phyloP scores from a whole-genome alignment of 2,329 filamentous ascomycete genomes.

The Xylaria sp. region DNA sequence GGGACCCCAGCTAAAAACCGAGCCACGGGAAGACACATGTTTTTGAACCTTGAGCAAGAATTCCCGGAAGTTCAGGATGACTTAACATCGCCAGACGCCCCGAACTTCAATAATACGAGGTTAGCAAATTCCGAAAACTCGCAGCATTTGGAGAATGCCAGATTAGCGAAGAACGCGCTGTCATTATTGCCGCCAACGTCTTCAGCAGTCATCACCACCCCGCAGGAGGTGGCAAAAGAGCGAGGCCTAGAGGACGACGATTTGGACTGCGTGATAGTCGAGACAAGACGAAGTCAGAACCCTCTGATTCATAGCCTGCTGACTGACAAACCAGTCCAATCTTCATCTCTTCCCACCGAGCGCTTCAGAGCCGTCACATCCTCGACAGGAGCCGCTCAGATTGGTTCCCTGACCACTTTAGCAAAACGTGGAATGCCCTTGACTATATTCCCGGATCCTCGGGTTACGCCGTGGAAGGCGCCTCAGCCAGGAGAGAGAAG shows the following conservation, averaged over 20 bases:
- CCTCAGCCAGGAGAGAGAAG: constrained; percentile 61
- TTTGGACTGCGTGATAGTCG: constrained; percentile 55
- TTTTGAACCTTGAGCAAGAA: constrained; percentile 93
- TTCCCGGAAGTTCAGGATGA: constrained; percentile 69
- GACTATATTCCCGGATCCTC: constrained; percentile 76
- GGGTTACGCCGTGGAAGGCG: constrained; percentile 66
- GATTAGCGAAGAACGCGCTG: constrained; percentile 70
- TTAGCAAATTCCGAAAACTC: constrained; percentile 38
- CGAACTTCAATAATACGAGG: constrained; percentile 10
- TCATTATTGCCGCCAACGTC: constrained; percentile 79
- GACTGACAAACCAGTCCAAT: constrained; percentile 91
- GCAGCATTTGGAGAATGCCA: constrained; percentile 68
- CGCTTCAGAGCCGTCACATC: constrained; percentile 53
- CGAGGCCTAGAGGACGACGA: constrained; percentile 50
- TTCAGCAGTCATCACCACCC: constrained; percentile 87
- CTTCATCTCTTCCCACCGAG: constrained; percentile 81
- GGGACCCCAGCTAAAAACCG: constrained; percentile 73
- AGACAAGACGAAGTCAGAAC: constrained; percentile 64
- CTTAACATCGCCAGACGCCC: constrained; percentile 44
- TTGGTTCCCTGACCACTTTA: constrained; percentile 69
- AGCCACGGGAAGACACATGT: constrained; percentile 71
- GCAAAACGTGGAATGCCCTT: constrained; percentile 91
- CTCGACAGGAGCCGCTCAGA: constrained; percentile 39
- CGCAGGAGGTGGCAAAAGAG: constrained; percentile 72
- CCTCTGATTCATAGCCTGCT: constrained; percentile 93